Percentiles rank a stretch among this genome's conserved stretches.
phyloP scores from a whole-genome alignment of 176 grass and related monocot genomes.

The Chloris gayana region DNA sequence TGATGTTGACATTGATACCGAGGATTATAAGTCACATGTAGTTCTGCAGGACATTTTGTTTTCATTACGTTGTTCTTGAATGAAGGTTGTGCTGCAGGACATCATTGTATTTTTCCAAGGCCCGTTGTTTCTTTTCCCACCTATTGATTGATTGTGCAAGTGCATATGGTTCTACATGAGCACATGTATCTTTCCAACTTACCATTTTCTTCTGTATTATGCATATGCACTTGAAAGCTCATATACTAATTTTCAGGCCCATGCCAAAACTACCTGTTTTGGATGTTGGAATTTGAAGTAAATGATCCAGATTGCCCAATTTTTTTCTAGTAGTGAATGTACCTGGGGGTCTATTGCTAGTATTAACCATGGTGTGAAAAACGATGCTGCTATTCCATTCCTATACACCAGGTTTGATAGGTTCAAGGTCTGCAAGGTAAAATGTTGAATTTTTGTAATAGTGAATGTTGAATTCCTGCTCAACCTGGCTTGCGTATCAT shows the following conservation, averaged over 20 bases:
- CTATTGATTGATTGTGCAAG: background rate
- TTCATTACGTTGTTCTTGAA: background rate
- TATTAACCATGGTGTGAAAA: conserved; percentile 6
- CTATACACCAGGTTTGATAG: conserved; percentile 12
- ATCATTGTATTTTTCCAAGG: conserved; percentile 3
- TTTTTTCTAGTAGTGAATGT: conserved; percentile 6
- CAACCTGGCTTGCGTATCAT: conserved; percentile 22
- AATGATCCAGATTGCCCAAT: background rate
- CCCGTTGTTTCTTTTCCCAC: background rate
- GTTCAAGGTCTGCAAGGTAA: conserved; percentile 24
- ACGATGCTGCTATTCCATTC: background rate
- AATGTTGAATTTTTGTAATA: background rate
- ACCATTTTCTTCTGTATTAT: conserved; percentile 11
- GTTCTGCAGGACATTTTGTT: background rate
- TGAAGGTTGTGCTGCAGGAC: background rate
- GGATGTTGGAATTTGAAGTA: background rate
- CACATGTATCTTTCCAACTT: background rate
- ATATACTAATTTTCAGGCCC: conserved; percentile 16
- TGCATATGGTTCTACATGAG: conserved; percentile 11
- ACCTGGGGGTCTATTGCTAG: conserved; percentile 16
- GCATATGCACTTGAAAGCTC: conserved; percentile 16
- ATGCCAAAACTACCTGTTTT: conserved; percentile 19
- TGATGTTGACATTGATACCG: conserved; percentile 25
- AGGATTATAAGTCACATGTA: conserved; percentile 19
- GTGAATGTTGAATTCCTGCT: no score